These are phyloP conservation scores for Leucaena leucocephala DNA, from an alignment of 306 rosid genomes.

Conservation along the genomic window DNA sequence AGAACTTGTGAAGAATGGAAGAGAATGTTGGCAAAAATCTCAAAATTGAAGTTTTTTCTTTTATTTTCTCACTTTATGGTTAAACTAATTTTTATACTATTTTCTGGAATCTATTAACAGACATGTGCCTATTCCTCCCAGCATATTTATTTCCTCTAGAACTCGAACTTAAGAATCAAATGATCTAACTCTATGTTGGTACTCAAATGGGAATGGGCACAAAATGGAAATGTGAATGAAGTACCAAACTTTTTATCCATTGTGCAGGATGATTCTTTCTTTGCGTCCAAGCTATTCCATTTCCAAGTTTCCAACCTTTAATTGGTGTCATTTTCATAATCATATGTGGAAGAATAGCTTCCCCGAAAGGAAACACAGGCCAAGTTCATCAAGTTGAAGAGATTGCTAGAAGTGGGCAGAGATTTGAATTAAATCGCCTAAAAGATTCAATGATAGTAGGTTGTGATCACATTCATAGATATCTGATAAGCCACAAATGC, in stretches of 20 bases:
- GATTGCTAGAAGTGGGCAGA: background rate
- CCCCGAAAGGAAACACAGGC: background rate
- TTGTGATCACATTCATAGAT: background rate
- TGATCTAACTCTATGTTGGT: too few species aligned
- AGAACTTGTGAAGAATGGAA: background rate
- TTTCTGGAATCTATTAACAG: too few species aligned
- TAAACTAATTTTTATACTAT: too few species aligned
- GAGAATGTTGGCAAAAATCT: background rate
- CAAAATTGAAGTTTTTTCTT: background rate
- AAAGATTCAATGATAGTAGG: background rate
- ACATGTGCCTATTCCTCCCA: too few species aligned
- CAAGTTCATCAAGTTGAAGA: conserved; percentile 5
- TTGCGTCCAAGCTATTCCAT: conserved; percentile 22
- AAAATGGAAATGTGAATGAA: background rate
- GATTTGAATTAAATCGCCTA: background rate
- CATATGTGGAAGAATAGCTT: background rate
- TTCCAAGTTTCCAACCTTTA: background rate
- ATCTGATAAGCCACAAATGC: background rate
- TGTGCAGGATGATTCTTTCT: conserved; percentile 6
- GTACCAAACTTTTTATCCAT: background rate
- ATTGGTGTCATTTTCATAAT: background rate
- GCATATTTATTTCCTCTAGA: too few species aligned
- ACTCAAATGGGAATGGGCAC: too few species aligned
- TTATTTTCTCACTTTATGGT: too few species aligned
- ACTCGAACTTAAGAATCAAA: too few species aligned